Evolutionary conservation across 805 yeast genomes (phyloP).

Genomic region (Alloascoidea africana): DNA sequence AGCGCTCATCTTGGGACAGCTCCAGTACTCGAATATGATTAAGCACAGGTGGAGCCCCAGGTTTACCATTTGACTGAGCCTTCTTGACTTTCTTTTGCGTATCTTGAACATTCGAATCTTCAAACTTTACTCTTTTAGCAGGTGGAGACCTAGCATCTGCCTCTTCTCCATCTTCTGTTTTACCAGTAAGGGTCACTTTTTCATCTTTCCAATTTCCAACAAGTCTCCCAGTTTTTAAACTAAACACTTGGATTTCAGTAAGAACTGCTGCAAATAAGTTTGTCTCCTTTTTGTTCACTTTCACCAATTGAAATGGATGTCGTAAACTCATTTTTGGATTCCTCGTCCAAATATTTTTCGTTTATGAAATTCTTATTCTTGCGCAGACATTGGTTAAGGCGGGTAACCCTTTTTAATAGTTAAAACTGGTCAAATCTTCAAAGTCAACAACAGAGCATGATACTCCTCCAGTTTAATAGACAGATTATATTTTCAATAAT

Average conservation of each 20-base stretch:
- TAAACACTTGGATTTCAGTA: neutral
- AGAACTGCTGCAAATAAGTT: neutral
- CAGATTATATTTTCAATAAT: too few relatives aligned
- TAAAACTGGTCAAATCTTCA: too few relatives aligned
- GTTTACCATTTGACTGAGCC: conserved; percentile 12
- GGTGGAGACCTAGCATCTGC: conserved; percentile 7
- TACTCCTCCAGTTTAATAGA: too few relatives aligned
- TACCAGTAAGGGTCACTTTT: neutral
- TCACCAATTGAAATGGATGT: conserved; percentile 1
- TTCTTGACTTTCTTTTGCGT: neutral
- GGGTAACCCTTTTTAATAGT: too few relatives aligned
- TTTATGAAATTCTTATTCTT: too few relatives aligned
- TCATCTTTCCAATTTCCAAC: neutral
- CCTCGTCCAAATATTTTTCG: too few relatives aligned
- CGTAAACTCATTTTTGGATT: neutral
- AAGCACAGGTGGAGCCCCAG: conserved; percentile 50
- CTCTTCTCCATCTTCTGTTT: neutral
- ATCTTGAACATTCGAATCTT: conserved; percentile 6
- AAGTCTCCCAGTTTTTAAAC: neutral
- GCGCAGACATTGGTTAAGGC: too few relatives aligned
- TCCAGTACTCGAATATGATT: conserved; percentile 53
- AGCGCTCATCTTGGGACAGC: conserved; percentile 34
- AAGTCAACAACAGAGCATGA: too few relatives aligned
- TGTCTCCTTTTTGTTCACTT: neutral
- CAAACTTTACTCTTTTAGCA: conserved; percentile 13